A percentile compares a stretch with the other conserved stretches of the same genome.
These are phyloP conservation scores for Rhizoclosmatium sp. DNA, from an alignment of 192 early-diverging fungal species.

Conservation along the genomic window DNA sequence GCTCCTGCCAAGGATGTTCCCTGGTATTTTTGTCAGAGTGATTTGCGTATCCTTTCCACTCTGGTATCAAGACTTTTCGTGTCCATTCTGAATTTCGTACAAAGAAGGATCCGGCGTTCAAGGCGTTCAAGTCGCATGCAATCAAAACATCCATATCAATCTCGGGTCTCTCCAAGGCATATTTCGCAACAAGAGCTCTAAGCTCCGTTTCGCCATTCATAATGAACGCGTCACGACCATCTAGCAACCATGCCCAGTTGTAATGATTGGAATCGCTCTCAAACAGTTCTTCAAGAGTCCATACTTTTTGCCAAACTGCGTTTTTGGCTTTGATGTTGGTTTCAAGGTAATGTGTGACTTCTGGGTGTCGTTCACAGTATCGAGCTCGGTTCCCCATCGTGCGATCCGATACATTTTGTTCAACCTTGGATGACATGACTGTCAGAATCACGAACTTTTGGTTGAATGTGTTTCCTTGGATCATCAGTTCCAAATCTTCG, in stretches of 20 bases:
- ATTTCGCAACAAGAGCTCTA: not conserved
- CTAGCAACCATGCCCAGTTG: conserved; percentile 11
- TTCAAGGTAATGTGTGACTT: not conserved
- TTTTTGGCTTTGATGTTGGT: not conserved
- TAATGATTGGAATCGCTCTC: not conserved
- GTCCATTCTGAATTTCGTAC: conserved; percentile 20
- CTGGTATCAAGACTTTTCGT: not conserved
- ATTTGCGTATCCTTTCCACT: not conserved
- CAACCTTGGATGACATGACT: not conserved
- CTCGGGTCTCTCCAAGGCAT: not conserved
- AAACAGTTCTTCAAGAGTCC: not conserved
- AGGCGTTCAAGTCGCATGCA: conserved; percentile 12
- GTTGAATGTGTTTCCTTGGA: not conserved
- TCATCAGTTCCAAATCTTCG: not conserved
- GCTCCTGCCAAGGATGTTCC: conserved; percentile 5
- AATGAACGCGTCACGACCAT: conserved; percentile 14
- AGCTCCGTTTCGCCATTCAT: conserved; percentile 12
- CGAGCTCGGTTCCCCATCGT: not conserved
- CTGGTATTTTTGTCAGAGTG: not conserved
- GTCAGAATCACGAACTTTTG: not conserved
- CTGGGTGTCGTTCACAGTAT: not conserved
- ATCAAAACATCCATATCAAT: conserved; percentile 18
- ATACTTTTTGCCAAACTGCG: conserved; percentile 13
- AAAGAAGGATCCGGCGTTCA: conserved; percentile 29
- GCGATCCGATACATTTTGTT: not conserved